Conservation (phyloP, 345 rosid species). For the Gossypium sturtianum region DNA sequence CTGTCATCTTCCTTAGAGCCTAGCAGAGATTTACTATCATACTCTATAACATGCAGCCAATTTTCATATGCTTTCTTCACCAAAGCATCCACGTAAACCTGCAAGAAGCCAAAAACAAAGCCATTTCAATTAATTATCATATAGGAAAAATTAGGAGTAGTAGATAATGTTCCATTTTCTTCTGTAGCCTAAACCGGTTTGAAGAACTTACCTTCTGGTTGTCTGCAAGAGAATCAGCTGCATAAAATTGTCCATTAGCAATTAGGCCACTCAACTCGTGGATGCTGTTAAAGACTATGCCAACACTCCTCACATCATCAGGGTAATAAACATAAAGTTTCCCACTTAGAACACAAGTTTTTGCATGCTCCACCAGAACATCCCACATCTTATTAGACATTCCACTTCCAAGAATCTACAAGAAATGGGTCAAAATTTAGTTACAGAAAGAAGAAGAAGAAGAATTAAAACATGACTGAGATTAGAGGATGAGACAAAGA, state of each 20-base stretch:
- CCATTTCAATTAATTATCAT: not conserved
- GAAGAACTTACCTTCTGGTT: conserved; percentile 62
- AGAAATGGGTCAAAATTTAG: conserved; percentile 11
- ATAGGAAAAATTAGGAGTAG: not conserved
- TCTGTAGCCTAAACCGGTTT: not conserved
- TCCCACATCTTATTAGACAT: conserved; percentile 99
- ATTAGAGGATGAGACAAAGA: conserved; percentile 13
- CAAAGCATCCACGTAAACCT: conserved; percentile 76
- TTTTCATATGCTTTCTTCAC: conserved; percentile 96
- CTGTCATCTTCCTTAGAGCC: conserved; percentile 44
- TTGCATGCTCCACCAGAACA: conserved; percentile 85
- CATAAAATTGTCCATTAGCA: conserved; percentile 57
- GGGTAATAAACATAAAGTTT: conserved; percentile 81
- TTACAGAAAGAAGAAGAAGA: not conserved
- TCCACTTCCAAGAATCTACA: conserved; percentile 97
- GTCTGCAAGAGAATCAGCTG: conserved; percentile 79
- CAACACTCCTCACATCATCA: conserved; percentile 51
- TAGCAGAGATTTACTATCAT: conserved; percentile 75
- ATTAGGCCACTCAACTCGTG: conserved; percentile 74
- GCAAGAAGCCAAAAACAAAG: conserved; percentile 12
- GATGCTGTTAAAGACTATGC: conserved; percentile 79
- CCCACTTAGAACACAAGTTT: conserved; percentile 78
- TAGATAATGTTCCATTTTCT: not conserved
- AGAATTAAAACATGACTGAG: not conserved
- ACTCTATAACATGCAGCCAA: conserved; percentile 83